Conservation (phyloP, 257 asterid species). For the Verbena officinalis region DNA sequence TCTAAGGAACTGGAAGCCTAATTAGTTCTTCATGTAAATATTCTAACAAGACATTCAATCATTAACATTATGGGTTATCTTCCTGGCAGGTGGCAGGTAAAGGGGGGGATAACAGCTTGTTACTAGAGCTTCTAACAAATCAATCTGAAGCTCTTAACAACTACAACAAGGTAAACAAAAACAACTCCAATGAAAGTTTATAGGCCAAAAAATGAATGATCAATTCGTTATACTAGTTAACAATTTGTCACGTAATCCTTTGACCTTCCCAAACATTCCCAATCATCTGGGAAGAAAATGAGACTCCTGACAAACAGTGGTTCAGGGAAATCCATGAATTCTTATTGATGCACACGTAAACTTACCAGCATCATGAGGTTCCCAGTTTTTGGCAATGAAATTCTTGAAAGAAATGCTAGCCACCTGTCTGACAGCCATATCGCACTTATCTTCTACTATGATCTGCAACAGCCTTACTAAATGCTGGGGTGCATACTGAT, state of each 20-base stretch:
- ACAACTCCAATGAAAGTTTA: background rate
- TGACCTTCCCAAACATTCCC: background rate
- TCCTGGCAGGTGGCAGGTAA: too few relatives aligned
- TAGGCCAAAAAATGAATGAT: conserved; percentile 1
- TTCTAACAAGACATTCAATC: background rate
- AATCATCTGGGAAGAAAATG: conserved; percentile 11
- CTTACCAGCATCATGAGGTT: conserved; percentile 77
- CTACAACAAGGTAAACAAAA: background rate
- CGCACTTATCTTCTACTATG: conserved; percentile 75
- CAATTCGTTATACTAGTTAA: background rate
- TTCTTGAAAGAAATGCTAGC: conserved; percentile 97
- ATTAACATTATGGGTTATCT: conserved; percentile 1
- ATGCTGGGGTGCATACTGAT: conserved; percentile 87
- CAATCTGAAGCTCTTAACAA: conserved; percentile 1
- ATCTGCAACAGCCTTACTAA: conserved; percentile 96
- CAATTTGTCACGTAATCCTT: background rate
- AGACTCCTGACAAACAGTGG: conserved; percentile 4
- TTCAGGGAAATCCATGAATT: background rate
- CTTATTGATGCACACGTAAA: background rate
- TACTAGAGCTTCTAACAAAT: background rate
- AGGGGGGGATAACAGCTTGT: conserved; percentile 11
- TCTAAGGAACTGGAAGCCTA: background rate
- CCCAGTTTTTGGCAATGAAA: conserved; percentile 86
- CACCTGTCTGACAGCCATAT: conserved; percentile 89
- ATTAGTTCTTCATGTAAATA: background rate